Conservation (phyloP, 148 eudicot genomes). For the Simmondsia chinensis region DNA sequence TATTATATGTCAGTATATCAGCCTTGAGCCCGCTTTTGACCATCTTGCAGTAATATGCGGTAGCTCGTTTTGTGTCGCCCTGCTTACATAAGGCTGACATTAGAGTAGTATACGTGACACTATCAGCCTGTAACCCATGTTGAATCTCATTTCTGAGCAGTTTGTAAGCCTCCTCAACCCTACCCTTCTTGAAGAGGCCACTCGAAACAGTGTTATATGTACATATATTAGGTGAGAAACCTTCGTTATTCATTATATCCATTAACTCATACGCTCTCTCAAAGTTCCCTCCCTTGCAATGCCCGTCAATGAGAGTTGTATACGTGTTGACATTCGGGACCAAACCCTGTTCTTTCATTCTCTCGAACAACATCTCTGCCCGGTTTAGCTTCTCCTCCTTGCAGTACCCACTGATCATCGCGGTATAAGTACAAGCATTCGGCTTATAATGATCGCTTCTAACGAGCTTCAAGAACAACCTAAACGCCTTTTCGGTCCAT, state of each 20-base stretch:
- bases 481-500: conserved; percentile 97
- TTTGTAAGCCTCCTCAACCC: conserved; percentile 47
- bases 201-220: conserved; percentile 64
- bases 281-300: conserved; percentile 66
- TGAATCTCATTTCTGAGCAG: conserved; percentile 25
- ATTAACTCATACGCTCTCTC: conserved; percentile 60
- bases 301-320: conserved; percentile 66
- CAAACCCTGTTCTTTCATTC: conserved; percentile 79
- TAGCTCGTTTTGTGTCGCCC: conserved; percentile 27
- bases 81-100: conserved; percentile 57
- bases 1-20: conserved; percentile 64
- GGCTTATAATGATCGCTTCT: conserved; percentile 88
- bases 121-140: conserved; percentile 56
- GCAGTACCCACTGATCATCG: conserved; percentile 87
- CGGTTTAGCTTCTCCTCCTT: conserved; percentile 67
- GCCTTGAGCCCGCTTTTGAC: conserved; percentile 45
- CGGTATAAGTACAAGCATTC: conserved; percentile 71
- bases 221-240: conserved; percentile 43
- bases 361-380: conserved; percentile 69
- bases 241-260: conserved; percentile 38
- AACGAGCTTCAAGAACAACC: conserved; percentile 86
- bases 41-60: conserved; percentile 46
- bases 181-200: conserved; percentile 67
- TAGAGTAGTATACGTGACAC: conserved; percentile 68
- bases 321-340: conserved; percentile 66